These are phyloP conservation scores for Taphrina confusa DNA, from an alignment of 1,139 yeast genomes.

Conservation along the genomic window DNA sequence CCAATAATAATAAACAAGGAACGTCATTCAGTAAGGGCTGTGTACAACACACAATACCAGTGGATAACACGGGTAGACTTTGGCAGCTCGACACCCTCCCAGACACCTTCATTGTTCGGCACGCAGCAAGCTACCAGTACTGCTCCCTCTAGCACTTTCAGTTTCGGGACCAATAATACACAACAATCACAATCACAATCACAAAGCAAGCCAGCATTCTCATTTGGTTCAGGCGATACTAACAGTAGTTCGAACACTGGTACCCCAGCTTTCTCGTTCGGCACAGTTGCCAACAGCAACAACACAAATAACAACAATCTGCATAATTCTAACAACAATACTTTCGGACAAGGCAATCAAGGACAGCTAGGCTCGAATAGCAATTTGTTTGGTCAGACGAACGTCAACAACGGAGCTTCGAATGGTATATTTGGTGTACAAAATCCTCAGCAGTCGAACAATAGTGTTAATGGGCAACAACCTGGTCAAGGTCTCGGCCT, in stretches of 20 bases:
- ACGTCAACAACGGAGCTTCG: neutral
- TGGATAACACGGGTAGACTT: neutral
- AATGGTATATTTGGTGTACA: neutral
- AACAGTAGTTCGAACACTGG: neutral
- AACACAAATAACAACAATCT: neutral
- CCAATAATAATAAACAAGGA: slow-evolving; percentile 7
- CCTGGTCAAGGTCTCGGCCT: neutral
- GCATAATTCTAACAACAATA: neutral
- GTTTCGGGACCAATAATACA: slow-evolving; percentile 9
- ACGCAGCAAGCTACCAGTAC: neutral
- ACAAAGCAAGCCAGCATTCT: slow-evolving; percentile 13
- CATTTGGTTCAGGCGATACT: slow-evolving; percentile 10
- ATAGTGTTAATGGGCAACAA: slow-evolving; percentile 8
- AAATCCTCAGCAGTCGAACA: neutral
- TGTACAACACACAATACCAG: neutral
- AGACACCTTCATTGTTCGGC: slow-evolving; percentile 6
- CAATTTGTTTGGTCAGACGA: slow-evolving; percentile 14
- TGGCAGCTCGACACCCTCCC: slow-evolving; percentile 19
- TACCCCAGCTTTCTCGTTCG: slow-evolving; percentile 23
- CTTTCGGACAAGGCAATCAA: neutral
- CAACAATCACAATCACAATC: neutral
- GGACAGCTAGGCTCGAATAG: neutral
- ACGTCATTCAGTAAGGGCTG: slow-evolving; percentile 23
- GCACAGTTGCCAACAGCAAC: neutral
- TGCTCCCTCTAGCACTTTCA: slow-evolving; percentile 6